phyloP scores from a whole-genome alignment of 2,329 filamentous ascomycete species.

The Tolypocladium capitatum region DNA sequence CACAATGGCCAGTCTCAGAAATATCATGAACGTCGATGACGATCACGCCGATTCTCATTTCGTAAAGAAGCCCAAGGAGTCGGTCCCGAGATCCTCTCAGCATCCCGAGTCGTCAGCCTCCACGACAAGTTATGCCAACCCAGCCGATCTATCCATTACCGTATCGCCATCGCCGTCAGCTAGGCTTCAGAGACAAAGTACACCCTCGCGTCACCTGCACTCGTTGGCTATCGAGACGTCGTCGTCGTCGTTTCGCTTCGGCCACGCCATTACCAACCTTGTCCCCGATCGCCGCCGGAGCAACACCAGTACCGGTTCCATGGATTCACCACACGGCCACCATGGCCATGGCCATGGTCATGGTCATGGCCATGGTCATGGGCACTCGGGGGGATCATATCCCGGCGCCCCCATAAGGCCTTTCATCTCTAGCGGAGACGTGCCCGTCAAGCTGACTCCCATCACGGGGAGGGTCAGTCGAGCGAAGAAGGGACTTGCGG shows the following conservation, averaged over 20 bases:
- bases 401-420: conserved; percentile 24
- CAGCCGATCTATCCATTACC: conserved; percentile 16
- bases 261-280: conserved; percentile 10
- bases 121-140: conserved; percentile 25
- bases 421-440: conserved; percentile 22
- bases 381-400: conserved; percentile 11
- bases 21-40: conserved; percentile 44
- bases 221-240: conserved; percentile 11
- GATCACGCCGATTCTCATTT: conserved; percentile 27
- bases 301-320: conserved; percentile 34
- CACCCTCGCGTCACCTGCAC: conserved; percentile 15
- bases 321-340: conserved; percentile 26
- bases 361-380: conserved; percentile 9
- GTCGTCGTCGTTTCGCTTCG: conserved; percentile 12
- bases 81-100: conserved; percentile 20
- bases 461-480: conserved; percentile 44
- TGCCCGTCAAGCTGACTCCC: conserved; percentile 38
- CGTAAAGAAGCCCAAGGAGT: conserved; percentile 32
- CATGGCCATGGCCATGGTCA: conserved; percentile 11
- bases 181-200: conserved; percentile 21
- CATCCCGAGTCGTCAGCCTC: conserved; percentile 20
- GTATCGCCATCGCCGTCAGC: conserved; percentile 18
- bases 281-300: conserved; percentile 24
- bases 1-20: conserved; percentile 41
- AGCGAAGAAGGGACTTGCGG: conserved; percentile 45